phyloP scores from a whole-genome alignment of 805 yeast species.

The Barnettozyma californica region DNA sequence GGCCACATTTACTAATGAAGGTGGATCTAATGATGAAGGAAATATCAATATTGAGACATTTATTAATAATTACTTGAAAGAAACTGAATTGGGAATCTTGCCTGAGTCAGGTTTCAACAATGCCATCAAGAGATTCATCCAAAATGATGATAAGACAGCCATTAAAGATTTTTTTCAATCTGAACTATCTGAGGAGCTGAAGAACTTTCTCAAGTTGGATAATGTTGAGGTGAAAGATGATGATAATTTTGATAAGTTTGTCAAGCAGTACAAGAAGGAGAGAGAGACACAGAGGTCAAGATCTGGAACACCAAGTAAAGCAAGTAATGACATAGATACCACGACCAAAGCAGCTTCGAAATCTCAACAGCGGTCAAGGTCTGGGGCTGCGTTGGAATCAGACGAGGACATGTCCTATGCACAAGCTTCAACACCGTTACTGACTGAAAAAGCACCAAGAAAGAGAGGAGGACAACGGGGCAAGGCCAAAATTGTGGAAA shows the following conservation, averaged over 20 bases:
- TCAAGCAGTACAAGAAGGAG: constrained; percentile 37
- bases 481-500: neutral
- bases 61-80: constrained; percentile 56
- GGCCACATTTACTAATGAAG: constrained; percentile 4
- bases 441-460: neutral
- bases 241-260: constrained; percentile 38
- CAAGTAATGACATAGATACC: neutral
- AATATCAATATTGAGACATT: constrained; percentile 54
- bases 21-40: constrained; percentile 31
- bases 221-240: constrained; percentile 31
- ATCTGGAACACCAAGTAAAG: neutral
- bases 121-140: constrained; percentile 68
- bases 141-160: constrained; percentile 75
- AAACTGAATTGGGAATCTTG: constrained; percentile 61
- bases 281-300: constrained; percentile 10
- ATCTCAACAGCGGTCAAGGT: neutral
- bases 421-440: neutral
- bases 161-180: constrained; percentile 55
- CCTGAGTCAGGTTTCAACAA: constrained; percentile 70
- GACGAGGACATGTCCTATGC: neutral
- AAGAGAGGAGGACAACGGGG: neutral
- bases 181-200: constrained; percentile 31
- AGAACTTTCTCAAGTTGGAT: constrained; percentile 30
- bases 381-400: neutral
- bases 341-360: neutral